These are phyloP conservation scores for Hypoxylon lienhwacheense DNA, from an alignment of 495 filamentous ascomycete genomes.

Conservation along the genomic window DNA sequence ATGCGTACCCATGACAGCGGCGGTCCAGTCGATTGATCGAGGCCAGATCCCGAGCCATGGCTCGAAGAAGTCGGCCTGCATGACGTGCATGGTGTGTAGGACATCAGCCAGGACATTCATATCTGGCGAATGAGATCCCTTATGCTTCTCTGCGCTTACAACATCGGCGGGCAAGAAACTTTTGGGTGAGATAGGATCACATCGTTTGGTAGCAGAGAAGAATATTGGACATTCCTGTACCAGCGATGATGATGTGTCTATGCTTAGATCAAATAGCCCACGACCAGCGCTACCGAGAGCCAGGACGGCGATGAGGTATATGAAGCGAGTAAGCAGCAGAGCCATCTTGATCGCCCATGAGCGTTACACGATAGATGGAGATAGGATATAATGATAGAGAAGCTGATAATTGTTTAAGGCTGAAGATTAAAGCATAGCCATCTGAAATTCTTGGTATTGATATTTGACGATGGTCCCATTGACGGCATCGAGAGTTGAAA, in stretches of 20 bases:
- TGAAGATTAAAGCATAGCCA: constrained; percentile 19
- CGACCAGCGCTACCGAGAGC: constrained; percentile 3
- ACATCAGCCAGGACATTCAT: constrained; percentile 46
- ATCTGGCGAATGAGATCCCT: constrained; percentile 19
- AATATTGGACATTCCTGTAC: constrained; percentile 32
- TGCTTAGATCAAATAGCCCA: constrained; percentile 1
- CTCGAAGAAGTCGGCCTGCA: constrained; percentile 79
- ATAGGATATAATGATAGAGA: constrained; percentile 8
- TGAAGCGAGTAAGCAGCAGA: constrained; percentile 7
- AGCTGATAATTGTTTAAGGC: not conserved
- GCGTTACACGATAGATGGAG: not conserved
- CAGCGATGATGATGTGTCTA: constrained; percentile 4
- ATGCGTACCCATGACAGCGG: constrained; percentile 81
- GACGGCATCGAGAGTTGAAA: constrained; percentile 4
- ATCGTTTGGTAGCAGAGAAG: constrained; percentile 20
- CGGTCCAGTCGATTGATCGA: constrained; percentile 88
- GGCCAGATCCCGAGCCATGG: constrained; percentile 84
- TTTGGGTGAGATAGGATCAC: constrained; percentile 34
- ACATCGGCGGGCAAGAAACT: constrained; percentile 31
- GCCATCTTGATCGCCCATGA: constrained; percentile 12
- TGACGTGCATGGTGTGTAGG: constrained; percentile 64
- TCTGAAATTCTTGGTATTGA: not conserved
- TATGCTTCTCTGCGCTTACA: not conserved
- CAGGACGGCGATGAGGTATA: not conserved
- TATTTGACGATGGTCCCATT: constrained; percentile 3